Evolutionary conservation across 2,329 filamentous ascomycete species (phyloP), one percentile per base, ranked within the genome.

Genomic region (Fusarium udum): DNA sequence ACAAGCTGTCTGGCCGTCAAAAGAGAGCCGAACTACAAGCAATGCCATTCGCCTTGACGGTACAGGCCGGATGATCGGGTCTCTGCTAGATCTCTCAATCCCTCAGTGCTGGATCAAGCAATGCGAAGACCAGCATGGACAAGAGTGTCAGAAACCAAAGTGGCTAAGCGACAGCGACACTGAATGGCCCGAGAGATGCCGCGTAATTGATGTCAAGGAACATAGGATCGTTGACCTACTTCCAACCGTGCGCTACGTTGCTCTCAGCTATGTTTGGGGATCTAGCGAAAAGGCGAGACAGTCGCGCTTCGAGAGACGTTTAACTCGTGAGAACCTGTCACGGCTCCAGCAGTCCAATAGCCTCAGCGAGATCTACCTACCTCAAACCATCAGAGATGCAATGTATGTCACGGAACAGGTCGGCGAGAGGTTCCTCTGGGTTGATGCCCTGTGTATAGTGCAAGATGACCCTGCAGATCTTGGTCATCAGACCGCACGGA

Each of bases 251-350:
- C 71, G 69, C 9, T 73, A 73, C 16, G 36, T 72, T 16, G 69
- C 65, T 6, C 61, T 73, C 12, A 70, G 65, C 6, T 73, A 73
- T 12, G 71, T 73, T 6, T 73, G 71, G 71, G 71, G 71, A n/a
- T 48, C 55, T 0, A 46, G 24, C 16, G 37, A 52, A 7, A 9
- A 58, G 31, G 42, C 40, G 7, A 16, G 2, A 15, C 10, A 51
- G 16, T 26, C 49, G 4, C 49, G 58, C 0, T 13, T 24, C 1
- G 16, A 57, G 24, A 58, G 55, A 18, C 64, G 42, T 0, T 36
- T 73, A 1, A 73, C 42, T 18, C 49, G 9, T 5, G 31, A 59
- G 6, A 73, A 70, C 32, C 10, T 52, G 24, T 48, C 42, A 1
- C 58, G 16, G 1, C 69, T 73, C 9, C 28, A 28, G 12, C 24